phyloP scores from a whole-genome alignment of 805 yeast genomes.

The Kodamaea leandrae region DNA sequence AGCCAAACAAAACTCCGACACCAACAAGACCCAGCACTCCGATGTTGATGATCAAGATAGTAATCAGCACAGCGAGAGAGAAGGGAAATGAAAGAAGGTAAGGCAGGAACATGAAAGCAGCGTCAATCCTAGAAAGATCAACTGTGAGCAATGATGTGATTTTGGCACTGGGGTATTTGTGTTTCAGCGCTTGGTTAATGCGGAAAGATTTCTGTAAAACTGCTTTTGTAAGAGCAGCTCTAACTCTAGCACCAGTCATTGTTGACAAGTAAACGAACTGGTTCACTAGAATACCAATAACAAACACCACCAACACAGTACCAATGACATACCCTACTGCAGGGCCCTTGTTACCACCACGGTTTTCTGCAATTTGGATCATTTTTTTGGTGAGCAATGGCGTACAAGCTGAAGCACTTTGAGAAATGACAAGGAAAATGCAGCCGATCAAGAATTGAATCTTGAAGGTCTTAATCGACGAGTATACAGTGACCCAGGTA shows the following conservation, averaged over 20 bases:
- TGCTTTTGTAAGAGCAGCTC: conserved; percentile 25
- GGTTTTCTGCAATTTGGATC: conserved; percentile 32
- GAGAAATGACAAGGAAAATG: conserved; percentile 23
- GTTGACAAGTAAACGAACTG: conserved; percentile 24
- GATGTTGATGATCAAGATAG: conserved; percentile 22
- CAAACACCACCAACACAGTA: conserved; percentile 27
- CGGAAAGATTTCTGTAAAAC: conserved; percentile 23
- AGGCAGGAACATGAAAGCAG: conserved; percentile 29
- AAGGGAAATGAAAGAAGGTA: conserved; percentile 23
- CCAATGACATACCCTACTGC: conserved; percentile 45
- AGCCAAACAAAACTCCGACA: conserved; percentile 19
- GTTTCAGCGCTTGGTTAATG: conserved; percentile 19
- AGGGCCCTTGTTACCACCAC: conserved; percentile 27
- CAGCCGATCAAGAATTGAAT: conserved; percentile 24
- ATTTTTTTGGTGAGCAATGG: conserved; percentile 40
- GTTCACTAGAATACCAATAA: conserved; percentile 22
- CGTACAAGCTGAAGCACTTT: conserved; percentile 25
- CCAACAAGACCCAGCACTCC: conserved; percentile 28
- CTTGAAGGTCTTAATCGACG: conserved; percentile 28
- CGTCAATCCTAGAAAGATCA: conserved; percentile 27
- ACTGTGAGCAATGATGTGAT: conserved; percentile 30
- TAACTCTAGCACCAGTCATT: conserved; percentile 27
- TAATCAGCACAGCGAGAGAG: conserved; percentile 23
- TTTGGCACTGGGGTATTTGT: conserved; percentile 21
- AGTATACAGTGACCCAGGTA: conserved; percentile 8